Evolutionary conservation across 805 yeast species (phyloP).

Genomic region (Starmerella floris): DNA sequence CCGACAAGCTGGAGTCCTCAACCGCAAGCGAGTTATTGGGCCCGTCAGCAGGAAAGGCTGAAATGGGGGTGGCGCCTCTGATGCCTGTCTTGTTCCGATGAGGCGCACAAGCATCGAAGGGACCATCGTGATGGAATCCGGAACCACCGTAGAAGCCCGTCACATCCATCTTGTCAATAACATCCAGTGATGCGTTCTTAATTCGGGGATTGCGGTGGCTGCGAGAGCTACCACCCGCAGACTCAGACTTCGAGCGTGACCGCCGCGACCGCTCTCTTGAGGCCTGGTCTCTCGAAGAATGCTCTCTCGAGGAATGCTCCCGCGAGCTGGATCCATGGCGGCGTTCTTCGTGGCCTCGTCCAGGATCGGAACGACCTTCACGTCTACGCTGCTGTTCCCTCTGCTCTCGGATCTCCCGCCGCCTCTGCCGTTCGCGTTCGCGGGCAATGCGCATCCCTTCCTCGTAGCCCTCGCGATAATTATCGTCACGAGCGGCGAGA

Average conservation of each 20-base stretch:
- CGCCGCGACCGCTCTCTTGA: slow-evolving; percentile 10
- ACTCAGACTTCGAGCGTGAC: slow-evolving; percentile 20
- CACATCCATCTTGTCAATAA: slow-evolving; percentile 89
- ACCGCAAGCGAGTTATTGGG: slow-evolving; percentile 80
- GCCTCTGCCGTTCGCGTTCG: slow-evolving; percentile 18
- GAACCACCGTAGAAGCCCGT: slow-evolving; percentile 88
- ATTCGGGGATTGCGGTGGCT: slow-evolving; percentile 4
- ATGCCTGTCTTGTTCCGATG: slow-evolving; percentile 63
- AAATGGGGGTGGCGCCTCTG: slow-evolving; percentile 44
- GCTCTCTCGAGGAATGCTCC: neutral
- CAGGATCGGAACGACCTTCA: neutral
- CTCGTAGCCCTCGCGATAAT: slow-evolving; percentile 19
- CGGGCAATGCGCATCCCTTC: slow-evolving; percentile 20
- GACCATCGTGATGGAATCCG: slow-evolving; percentile 97
- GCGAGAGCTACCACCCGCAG: slow-evolving; percentile 6
- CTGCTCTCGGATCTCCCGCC: slow-evolving; percentile 20
- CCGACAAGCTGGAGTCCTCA: slow-evolving; percentile 34
- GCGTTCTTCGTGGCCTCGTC: neutral
- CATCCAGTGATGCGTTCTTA: slow-evolving; percentile 58
- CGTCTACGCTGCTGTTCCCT: slow-evolving; percentile 2
- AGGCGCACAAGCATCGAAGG: slow-evolving; percentile 96
- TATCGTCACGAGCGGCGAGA: slow-evolving; percentile 10
- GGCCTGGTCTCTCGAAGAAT: no score
- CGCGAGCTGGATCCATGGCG: neutral
- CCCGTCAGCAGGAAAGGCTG: slow-evolving; percentile 91